These are phyloP conservation scores for Yamadazyma scolyti DNA, from an alignment of 805 yeast species.

Conservation along the genomic window DNA sequence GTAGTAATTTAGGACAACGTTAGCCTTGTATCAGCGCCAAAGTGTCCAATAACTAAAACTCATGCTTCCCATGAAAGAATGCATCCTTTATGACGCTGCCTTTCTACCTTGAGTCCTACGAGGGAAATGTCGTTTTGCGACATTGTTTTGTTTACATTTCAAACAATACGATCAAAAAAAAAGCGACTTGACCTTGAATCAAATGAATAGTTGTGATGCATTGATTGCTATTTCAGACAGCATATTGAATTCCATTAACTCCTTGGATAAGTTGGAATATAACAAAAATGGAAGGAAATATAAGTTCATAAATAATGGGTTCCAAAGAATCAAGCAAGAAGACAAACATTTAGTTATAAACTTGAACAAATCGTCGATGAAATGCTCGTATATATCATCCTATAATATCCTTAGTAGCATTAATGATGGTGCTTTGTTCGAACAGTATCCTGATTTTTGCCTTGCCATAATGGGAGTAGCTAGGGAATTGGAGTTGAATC, in stretches of 20 bases:
- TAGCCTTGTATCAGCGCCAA: too few species aligned
- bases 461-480: slow-evolving; percentile 48
- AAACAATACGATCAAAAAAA: too few species aligned
- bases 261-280: slow-evolving; percentile 31
- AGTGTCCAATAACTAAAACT: too few species aligned
- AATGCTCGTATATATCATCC: slow-evolving; percentile 39
- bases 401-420: slow-evolving; percentile 38
- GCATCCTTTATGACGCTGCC: too few species aligned
- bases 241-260: slow-evolving; percentile 31
- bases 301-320: slow-evolving; percentile 44
- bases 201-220: slow-evolving; percentile 21
- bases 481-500: slow-evolving; percentile 42
- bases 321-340: slow-evolving; percentile 46
- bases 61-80: too few species aligned
- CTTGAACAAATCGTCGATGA: slow-evolving; percentile 24
- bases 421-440: slow-evolving; percentile 32
- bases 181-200: too few species aligned
- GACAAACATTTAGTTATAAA: slow-evolving; percentile 44
- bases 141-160: too few species aligned
- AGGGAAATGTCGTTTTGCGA: too few species aligned
- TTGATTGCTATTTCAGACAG: slow-evolving; percentile 31
- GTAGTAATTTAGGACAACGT: too few species aligned
- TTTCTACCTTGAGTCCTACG: too few species aligned
- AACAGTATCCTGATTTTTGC: slow-evolving; percentile 39
- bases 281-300: slow-evolving; percentile 47